phyloP scores from a whole-genome alignment of 345 rosid genomes.

The Eucalyptus lansdowneana region DNA sequence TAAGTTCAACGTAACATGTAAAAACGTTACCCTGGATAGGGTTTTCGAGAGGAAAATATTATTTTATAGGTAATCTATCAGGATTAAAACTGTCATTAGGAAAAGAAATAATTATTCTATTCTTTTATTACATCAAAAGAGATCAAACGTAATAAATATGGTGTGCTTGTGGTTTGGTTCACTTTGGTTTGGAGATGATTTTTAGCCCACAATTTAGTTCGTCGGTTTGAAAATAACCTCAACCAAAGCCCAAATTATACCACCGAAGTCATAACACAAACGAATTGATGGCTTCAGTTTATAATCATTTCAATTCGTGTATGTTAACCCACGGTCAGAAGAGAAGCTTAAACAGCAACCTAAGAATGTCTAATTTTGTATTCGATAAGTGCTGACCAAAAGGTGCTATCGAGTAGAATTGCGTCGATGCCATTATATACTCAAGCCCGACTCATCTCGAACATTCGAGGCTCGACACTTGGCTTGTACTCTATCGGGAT shows the following conservation, averaged over 20 bases:
- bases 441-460: not conserved
- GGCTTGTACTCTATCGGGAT: not conserved
- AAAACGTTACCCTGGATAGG: not conserved
- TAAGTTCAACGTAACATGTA: not conserved
- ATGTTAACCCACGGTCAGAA: no score
- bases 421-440: not conserved
- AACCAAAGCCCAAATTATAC: not conserved
- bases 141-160: not conserved
- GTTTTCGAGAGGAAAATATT: not conserved
- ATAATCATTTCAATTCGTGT: not conserved
- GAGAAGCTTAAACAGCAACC: not conserved
- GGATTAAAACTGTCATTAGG: not conserved
- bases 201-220: not conserved
- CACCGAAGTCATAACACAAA: not conserved
- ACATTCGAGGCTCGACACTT: not conserved
- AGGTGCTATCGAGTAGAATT: not conserved
- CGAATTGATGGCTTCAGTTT: not conserved
- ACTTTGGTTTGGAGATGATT: not conserved
- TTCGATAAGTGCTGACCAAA: not conserved
- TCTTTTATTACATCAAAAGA: not conserved
- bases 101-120: not conserved
- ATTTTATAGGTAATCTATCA: not conserved
- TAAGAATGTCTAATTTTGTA: not conserved
- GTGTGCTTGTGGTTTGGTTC: not conserved
- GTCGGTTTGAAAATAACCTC: not conserved